These are phyloP conservation scores for Annona cherimola DNA, from an alignment of 164 flowering plant species.

Conservation along the genomic window DNA sequence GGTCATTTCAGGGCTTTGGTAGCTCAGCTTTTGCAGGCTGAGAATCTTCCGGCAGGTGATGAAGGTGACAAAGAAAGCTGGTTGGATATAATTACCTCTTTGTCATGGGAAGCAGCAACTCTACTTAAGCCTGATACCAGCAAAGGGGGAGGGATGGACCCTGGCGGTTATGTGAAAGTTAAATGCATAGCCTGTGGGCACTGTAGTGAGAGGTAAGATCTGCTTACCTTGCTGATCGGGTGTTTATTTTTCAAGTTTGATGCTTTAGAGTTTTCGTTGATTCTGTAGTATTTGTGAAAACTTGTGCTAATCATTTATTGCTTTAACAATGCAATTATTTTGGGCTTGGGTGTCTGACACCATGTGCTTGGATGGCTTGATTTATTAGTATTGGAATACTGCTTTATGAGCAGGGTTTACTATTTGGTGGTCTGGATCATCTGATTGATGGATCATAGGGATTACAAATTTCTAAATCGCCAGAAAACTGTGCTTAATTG, in stretches of 20 bases:
- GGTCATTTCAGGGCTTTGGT: constrained; percentile 97
- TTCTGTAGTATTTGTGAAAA: background rate
- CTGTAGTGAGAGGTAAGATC: constrained; percentile 66
- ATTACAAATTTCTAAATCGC: background rate
- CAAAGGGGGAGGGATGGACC: constrained; percentile 97
- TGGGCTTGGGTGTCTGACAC: too few species aligned
- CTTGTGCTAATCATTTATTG: background rate
- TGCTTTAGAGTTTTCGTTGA: background rate
- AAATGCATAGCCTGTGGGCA: constrained; percentile 90
- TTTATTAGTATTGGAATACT: background rate
- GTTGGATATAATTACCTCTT: constrained; percentile 84
- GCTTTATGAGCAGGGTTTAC: background rate
- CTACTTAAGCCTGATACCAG: constrained; percentile 93
- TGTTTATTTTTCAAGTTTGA: background rate
- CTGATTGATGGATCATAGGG: background rate
- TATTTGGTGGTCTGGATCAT: background rate
- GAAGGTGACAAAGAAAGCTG: constrained; percentile 66
- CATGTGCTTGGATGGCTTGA: background rate
- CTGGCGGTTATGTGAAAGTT: constrained; percentile 95
- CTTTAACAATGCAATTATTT: too few species aligned
- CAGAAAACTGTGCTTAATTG: background rate
- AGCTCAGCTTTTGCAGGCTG: constrained; percentile 87
- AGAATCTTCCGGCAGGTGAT: constrained; percentile 59
- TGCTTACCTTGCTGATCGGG: background rate
- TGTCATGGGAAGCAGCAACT: constrained; percentile 98